Base-by-base conservation (phyloP, 2,329 filamentous ascomycete genomes). In the Paramyrothecium sp. region DNA sequence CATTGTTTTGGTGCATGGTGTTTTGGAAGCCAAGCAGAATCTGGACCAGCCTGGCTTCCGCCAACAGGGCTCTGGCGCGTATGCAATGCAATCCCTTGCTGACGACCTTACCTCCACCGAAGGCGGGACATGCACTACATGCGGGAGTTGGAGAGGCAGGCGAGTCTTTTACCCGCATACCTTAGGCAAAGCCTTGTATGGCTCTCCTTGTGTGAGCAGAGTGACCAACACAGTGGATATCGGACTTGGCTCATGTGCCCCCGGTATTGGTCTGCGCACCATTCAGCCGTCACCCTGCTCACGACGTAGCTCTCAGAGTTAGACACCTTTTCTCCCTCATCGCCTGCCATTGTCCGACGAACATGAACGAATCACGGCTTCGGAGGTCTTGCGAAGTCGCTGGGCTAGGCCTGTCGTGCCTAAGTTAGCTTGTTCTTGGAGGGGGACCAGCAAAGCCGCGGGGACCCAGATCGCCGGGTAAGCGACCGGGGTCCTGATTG, bases 31-130 rank as follows among this genome's bases (percentile, higher is more conserved):
- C 60, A 61, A 61, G 60, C 30, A 33, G 23, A 48, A 55, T 50
- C 20, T 47, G n/a, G 38, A 44, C 34, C 17, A 54, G 57, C 48
- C 49, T 52, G 54, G 57, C 44, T 55, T 53, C 56, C 54, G 47
- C 56, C 48, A 51, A 58, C 38, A 52, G 56, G 53, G 58, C 58
- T 57, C 60, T 59, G 65, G 64, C 65, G 65, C 60, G 56, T 67
- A 67, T 63, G 64, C 55, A 57, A 65, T 66, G 58, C 62, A 61
- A 48, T 47, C 54, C 44, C 49, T 47, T 34, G n/a, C 38, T 44
- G 38, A 44, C 38, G 38, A 44, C 38, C 38, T 44, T 54, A 47
- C 56, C 56, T 55, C 54, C 49, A 50, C 51, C 54, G 26, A 54
- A 41, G 26, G 26, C 26, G 26, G 26, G 26, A 30, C 26, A 30